Evolutionary conservation across 495 filamentous ascomycete species (phyloP).

Genomic region (Penicillium lividum): DNA sequence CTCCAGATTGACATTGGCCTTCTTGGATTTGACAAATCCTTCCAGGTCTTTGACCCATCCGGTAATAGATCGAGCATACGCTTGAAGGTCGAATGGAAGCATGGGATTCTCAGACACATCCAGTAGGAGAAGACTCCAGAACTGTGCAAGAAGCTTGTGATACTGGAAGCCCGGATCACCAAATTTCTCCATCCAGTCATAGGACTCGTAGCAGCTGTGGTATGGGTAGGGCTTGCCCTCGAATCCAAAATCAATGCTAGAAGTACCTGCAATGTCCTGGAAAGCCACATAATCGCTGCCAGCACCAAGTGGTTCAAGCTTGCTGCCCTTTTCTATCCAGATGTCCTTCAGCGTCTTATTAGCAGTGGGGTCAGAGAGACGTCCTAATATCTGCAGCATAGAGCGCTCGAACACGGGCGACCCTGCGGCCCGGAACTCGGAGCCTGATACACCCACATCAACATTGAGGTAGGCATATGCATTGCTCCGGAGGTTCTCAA

Average conservation of each 20-base stretch:
- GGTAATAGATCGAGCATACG: slow-evolving; percentile 65
- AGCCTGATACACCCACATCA: slow-evolving; percentile 77
- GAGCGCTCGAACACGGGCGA: slow-evolving; percentile 75
- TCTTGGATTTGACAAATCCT: slow-evolving; percentile 59
- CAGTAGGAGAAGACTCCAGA: slow-evolving; percentile 80
- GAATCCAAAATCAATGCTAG: slow-evolving; percentile 86
- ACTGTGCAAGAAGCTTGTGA: slow-evolving; percentile 75
- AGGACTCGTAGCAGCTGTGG: slow-evolving; percentile 86
- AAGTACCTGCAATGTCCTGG: slow-evolving; percentile 89
- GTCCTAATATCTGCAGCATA: slow-evolving; percentile 69
- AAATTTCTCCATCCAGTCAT: slow-evolving; percentile 77
- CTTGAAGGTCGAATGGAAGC: slow-evolving; percentile 78
- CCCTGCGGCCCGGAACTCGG: slow-evolving; percentile 70
- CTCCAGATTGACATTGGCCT: slow-evolving; percentile 53
- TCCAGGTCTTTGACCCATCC: slow-evolving; percentile 67
- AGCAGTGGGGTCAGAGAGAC: slow-evolving; percentile 67
- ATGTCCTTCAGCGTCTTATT: slow-evolving; percentile 73
- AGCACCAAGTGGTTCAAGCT: slow-evolving; percentile 66
- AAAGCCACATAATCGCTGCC: slow-evolving; percentile 92
- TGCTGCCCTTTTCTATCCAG: slow-evolving; percentile 67
- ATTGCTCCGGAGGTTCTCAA: slow-evolving; percentile 57
- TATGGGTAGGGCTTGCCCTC: slow-evolving; percentile 67
- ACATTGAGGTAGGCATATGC: slow-evolving; percentile 89
- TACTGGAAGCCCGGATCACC: slow-evolving; percentile 82
- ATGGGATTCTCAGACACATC: slow-evolving; percentile 80